phyloP scores from a whole-genome alignment of 2,329 filamentous ascomycete species.

The Emergomyces orientalis region DNA sequence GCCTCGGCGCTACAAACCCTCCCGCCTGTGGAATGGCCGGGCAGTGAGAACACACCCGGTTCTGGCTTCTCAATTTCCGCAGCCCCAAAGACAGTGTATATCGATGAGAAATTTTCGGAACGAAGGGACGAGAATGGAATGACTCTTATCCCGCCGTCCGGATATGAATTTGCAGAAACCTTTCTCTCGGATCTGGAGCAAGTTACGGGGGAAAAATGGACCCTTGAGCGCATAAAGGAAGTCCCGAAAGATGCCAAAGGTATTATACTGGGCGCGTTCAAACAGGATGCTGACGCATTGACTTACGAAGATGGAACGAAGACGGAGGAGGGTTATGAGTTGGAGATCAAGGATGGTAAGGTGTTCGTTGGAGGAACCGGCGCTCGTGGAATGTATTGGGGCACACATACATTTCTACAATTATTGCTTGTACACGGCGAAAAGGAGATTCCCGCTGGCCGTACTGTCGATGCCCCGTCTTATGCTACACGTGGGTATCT shows the following conservation, averaged over 20 bases:
- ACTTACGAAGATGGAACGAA: slow-evolving; percentile 40
- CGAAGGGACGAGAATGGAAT: slow-evolving; percentile 38
- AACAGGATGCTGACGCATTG: slow-evolving; percentile 22
- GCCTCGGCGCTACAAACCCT: slow-evolving; percentile 32
- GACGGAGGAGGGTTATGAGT: slow-evolving; percentile 44
- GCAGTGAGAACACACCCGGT: slow-evolving; percentile 9
- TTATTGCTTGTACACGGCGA: slow-evolving; percentile 36
- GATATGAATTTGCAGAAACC: slow-evolving; percentile 41
- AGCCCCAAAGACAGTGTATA: slow-evolving; percentile 31
- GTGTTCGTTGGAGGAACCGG: slow-evolving; percentile 45
- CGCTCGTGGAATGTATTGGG: slow-evolving; percentile 51
- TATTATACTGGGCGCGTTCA: slow-evolving; percentile 36
- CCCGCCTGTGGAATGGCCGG: slow-evolving; percentile 27
- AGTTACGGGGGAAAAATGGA: slow-evolving; percentile 36
- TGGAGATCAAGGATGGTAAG: slow-evolving; percentile 29
- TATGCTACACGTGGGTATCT: slow-evolving; percentile 43
- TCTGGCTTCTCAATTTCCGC: slow-evolving; percentile 20
- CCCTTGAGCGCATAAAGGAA: slow-evolving; percentile 30
- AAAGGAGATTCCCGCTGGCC: slow-evolving; percentile 34
- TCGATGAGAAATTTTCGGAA: slow-evolving; percentile 33
- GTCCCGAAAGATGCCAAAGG: slow-evolving; percentile 30
- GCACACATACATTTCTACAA: slow-evolving; percentile 47
- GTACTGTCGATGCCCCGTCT: slow-evolving; percentile 42
- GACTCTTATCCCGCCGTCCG: slow-evolving; percentile 45
- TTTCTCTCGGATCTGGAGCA: slow-evolving; percentile 39